A percentile compares a stretch with the other conserved stretches of the same genome.
These are phyloP conservation scores for Quercus phellos DNA, from an alignment of 331 rosid genomes.

Conservation along the genomic window DNA sequence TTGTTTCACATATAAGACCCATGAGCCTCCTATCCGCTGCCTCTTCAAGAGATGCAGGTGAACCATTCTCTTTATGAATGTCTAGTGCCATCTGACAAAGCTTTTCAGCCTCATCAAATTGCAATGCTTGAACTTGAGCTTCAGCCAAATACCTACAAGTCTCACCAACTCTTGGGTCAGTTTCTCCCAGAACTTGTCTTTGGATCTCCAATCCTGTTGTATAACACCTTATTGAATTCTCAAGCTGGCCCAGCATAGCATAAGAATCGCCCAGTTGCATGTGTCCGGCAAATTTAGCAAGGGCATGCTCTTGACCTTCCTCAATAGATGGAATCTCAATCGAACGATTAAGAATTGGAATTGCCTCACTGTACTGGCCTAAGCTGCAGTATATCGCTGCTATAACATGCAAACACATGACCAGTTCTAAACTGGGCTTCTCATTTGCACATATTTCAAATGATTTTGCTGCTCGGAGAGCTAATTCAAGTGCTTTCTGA, in stretches of 20 bases:
- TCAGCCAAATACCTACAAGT: conserved; percentile 93
- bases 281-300: conserved; percentile 77
- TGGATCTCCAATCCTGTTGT: conserved; percentile 71
- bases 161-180: conserved; percentile 80
- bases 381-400: conserved; percentile 76
- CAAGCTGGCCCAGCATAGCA: conserved; percentile 84
- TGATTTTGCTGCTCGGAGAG: conserved; percentile 65
- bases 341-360: conserved; percentile 68
- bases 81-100: conserved; percentile 79
- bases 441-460: conserved; percentile 54
- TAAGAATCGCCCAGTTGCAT: conserved; percentile 94
- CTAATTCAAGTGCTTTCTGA: conserved; percentile 66
- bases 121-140: conserved; percentile 87
- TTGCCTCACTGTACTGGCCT: conserved; percentile 63
- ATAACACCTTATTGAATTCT: conserved; percentile 66
- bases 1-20: conserved; percentile 90
- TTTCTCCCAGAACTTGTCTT: conserved; percentile 65
- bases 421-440: conserved; percentile 66
- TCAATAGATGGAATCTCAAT: conserved; percentile 60
- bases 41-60: conserved; percentile 74
- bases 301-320: conserved; percentile 72
- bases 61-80: conserved; percentile 61
- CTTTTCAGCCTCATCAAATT: conserved; percentile 77
- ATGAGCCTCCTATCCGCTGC: conserved; percentile 90
- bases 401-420: conserved; percentile 77